Base-by-base conservation (phyloP, 306 rosid species). In the Prinsepia uniflora region DNA sequence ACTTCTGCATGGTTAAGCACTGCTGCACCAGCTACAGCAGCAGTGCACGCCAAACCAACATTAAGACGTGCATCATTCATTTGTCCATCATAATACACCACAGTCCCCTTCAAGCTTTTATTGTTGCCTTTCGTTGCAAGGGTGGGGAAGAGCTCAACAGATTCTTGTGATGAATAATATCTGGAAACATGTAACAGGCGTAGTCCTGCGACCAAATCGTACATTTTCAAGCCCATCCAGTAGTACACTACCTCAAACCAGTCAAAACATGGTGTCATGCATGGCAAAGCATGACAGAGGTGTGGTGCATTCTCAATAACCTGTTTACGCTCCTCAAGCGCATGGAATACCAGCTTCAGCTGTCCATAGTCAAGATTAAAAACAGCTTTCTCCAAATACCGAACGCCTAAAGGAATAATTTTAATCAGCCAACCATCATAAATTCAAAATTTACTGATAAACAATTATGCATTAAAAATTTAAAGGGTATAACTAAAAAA, bases 81-180 rank as follows among this genome's bases (percentile, higher is more conserved):
- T 87, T 95, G 99, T 46, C 99, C 99, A 72, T 95, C 99, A 75
- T 86, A 95, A 77, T 95, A 95, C 83, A 95, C 99, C 68, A 95
- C 99, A 0, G 99, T 89, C 45, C 99, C 99, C 85, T 81, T 91
- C 84, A 95, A 83, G 79, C 72, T 85, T 78, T 84, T 79, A 81
- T 73, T 82, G 3, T 76, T 76, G 39, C 88, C 99, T 65, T 95
- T 76, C 83, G 83, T 89, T 49, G 90, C 84, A 56, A 95, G 85
- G 24, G 99, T 95, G 64, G 99, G 99, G 80, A 95, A 95, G 74
- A 95, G 97, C 69, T 86, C 97, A 74, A 68, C 84, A 50, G 99
- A 91, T 82, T 95, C 90, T 79, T 85, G 74, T 30, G 96, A 87
- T 42, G 99, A 95, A 74, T 91, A 95, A 84, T 95, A 91, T 78